phyloP scores from a whole-genome alignment of 2,329 filamentous ascomycete genomes.

The Hypoxylon sp. region DNA sequence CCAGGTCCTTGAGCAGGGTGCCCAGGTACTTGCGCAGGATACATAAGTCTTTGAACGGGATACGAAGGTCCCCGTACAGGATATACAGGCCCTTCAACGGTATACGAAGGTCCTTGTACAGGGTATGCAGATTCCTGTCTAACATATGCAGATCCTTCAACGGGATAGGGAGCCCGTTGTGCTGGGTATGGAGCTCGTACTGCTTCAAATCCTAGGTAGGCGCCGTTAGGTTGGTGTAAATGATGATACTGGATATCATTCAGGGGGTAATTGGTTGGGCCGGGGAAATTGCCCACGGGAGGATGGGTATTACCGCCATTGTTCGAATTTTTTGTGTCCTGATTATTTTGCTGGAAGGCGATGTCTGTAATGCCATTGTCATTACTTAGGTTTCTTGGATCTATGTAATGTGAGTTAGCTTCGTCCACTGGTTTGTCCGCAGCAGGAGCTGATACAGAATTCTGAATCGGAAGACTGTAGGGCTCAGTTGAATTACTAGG shows the following conservation, averaged over 20 bases:
- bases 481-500: not conserved
- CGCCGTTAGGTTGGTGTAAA: not conserved
- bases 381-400: conserved; percentile 21
- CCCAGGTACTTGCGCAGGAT: not conserved
- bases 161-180: not conserved
- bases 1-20: too few species aligned
- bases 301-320: conserved; percentile 4
- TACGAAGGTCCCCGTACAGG: not conserved
- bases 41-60: not conserved
- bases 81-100: not conserved
- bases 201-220: not conserved
- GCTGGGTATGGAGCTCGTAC: not conserved
- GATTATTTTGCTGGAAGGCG: conserved; percentile 6
- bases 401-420: conserved; percentile 10
- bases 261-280: not conserved
- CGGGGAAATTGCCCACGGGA: not conserved
- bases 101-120: not conserved
- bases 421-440: not conserved
- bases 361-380: not conserved
- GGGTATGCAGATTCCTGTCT: not conserved
- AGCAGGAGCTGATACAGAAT: not conserved
- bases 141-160: not conserved
- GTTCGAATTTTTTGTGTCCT: conserved; percentile 1
- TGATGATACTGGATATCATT: not conserved
- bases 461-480: not conserved